phyloP scores from a whole-genome alignment of 805 yeast species.

The Yarrowia keelungensis region DNA sequence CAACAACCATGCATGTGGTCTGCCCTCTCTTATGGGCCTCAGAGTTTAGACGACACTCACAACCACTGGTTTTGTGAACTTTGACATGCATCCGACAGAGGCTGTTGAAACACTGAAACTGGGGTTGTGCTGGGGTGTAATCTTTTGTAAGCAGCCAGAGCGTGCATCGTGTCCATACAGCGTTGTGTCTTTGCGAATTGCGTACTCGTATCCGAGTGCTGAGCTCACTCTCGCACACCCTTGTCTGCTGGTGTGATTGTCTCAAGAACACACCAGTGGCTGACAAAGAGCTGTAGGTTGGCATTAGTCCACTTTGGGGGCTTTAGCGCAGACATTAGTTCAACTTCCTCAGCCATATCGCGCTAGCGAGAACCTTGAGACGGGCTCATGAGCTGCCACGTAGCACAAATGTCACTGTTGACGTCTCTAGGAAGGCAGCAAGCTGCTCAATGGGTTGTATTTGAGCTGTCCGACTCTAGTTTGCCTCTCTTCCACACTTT shows the following conservation, averaged over 20 bases:
- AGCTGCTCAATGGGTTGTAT: no score
- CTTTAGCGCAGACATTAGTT: conserved; percentile 11
- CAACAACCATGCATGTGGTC: background rate
- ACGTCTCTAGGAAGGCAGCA: background rate
- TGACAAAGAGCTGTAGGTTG: background rate
- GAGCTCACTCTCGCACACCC: no score
- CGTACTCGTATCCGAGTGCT: no score
- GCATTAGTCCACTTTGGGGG: background rate
- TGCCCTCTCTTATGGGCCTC: background rate
- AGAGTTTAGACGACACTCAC: background rate
- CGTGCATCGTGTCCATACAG: no score
- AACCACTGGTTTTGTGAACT: background rate
- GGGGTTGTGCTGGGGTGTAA: conserved; percentile 2
- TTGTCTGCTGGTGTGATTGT: no score
- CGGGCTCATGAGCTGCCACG: background rate
- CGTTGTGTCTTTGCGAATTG: no score
- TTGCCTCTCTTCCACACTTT: no score
- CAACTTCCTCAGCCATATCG: background rate
- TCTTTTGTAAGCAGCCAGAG: no score
- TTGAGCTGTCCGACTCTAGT: no score
- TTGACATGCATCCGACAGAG: conserved; percentile 4
- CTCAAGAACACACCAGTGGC: background rate
- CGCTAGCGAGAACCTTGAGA: background rate
- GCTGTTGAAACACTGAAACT: conserved; percentile 7
- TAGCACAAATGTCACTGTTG: background rate